These are phyloP conservation scores for Hemerocallis citrina DNA, from an alignment of 106 monocot genomes.

Conservation along the genomic window DNA sequence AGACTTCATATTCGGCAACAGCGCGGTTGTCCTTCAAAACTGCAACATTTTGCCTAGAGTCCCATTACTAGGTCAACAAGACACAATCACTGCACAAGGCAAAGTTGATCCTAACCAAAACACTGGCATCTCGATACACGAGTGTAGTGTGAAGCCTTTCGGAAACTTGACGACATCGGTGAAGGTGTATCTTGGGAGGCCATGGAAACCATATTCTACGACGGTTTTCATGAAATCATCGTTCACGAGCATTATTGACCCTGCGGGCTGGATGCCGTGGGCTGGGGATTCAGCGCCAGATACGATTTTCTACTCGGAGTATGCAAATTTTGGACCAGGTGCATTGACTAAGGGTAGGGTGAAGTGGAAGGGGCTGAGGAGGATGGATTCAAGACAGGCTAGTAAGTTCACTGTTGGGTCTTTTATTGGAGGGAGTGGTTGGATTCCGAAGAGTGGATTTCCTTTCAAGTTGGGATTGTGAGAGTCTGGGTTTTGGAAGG, in stretches of 20 bases:
- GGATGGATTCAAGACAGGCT: slow-evolving; percentile 6
- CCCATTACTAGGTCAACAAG: not conserved
- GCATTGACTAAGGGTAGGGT: slow-evolving; percentile 4
- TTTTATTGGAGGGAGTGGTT: slow-evolving; percentile 1
- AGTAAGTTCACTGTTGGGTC: slow-evolving; percentile 5
- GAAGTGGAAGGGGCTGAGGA: slow-evolving; percentile 23
- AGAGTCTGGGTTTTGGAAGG: not conserved
- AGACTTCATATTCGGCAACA: slow-evolving; percentile 35
- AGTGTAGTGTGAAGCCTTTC: not conserved
- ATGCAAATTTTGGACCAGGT: slow-evolving; percentile 18
- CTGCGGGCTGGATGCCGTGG: slow-evolving; percentile 25
- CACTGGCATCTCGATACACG: slow-evolving; percentile 16
- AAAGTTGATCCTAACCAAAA: slow-evolving; percentile 9
- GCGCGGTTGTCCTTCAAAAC: slow-evolving; percentile 13
- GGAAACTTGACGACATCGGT: not conserved
- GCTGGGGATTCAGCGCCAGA: not conserved
- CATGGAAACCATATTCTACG: slow-evolving; percentile 26
- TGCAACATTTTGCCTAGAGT: slow-evolving; percentile 12
- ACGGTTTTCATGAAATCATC: slow-evolving; percentile 21
- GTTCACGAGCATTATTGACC: slow-evolving; percentile 6
- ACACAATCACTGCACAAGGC: slow-evolving; percentile 27
- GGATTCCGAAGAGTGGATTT: slow-evolving; percentile 3
- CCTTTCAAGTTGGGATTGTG: not conserved
- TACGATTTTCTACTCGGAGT: slow-evolving; percentile 32
- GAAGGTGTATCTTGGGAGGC: slow-evolving; percentile 21